phyloP scores from a whole-genome alignment of 2,329 filamentous ascomycete genomes.

The Calonectria montana region DNA sequence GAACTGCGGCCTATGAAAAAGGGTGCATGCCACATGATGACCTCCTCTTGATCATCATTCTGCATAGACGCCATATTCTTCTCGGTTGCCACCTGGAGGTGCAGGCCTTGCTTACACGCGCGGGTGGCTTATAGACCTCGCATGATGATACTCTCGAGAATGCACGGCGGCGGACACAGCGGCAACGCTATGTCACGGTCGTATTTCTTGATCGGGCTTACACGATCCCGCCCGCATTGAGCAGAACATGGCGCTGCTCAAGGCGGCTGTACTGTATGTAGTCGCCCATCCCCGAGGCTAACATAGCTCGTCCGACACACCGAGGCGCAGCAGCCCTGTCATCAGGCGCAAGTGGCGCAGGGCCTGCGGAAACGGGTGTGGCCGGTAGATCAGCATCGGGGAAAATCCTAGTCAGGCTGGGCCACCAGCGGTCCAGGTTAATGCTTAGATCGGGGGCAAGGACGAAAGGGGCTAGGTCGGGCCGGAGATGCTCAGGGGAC shows the following conservation, averaged over 20 bases:
- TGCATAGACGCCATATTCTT: neutral
- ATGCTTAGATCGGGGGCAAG: neutral
- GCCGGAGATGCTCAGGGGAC: slow-evolving; percentile 5
- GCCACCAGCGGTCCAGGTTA: neutral
- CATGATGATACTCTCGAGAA: neutral
- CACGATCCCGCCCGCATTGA: neutral
- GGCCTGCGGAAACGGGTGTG: neutral
- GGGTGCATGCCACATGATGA: neutral
- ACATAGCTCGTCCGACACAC: neutral
- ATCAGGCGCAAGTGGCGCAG: neutral
- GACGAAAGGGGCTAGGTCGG: neutral
- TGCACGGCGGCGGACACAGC: neutral
- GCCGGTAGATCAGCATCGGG: neutral
- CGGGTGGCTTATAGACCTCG: neutral
- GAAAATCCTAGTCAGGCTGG: neutral
- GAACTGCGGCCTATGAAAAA: neutral
- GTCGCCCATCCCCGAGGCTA: neutral
- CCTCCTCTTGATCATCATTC: neutral
- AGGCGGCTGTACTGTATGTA: neutral
- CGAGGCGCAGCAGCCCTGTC: slow-evolving; percentile 1
- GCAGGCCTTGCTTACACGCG: slow-evolving; percentile 17
- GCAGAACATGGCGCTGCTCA: neutral
- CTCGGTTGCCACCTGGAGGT: neutral
- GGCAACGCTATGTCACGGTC: neutral
- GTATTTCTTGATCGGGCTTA: neutral